A percentile compares a stretch with the other conserved stretches of the same genome.
Evolutionary conservation across 2,329 filamentous ascomycete species (phyloP).

Genomic region (Tolypocladium cylindrosporum): DNA sequence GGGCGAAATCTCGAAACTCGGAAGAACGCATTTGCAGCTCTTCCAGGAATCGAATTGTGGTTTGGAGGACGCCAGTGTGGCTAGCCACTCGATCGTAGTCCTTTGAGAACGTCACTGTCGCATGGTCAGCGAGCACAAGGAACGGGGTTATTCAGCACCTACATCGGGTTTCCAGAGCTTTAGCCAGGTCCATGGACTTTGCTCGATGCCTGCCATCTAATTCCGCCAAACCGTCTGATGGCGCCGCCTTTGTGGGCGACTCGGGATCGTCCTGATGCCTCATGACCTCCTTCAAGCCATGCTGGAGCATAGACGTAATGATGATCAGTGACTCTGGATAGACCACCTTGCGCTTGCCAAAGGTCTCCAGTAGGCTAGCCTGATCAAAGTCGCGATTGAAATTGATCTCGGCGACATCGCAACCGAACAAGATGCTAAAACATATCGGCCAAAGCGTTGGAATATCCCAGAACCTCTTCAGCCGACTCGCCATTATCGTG

Average conservation of each 20-base stretch:
- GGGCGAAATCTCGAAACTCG: conserved; percentile 73
- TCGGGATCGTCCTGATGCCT: conserved; percentile 51
- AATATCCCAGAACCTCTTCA: conserved; percentile 84
- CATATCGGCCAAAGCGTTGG: conserved; percentile 78
- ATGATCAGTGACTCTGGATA: conserved; percentile 73
- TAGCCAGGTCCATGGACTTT: conserved; percentile 57
- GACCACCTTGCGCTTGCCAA: conserved; percentile 56
- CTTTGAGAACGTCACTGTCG: conserved; percentile 16
- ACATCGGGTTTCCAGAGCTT: conserved; percentile 47
- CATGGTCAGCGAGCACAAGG: conserved; percentile 7
- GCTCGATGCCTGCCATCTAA: conserved; percentile 28
- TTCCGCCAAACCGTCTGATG: conserved; percentile 3
- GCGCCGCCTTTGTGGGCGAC: conserved; percentile 30
- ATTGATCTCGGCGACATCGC: conserved; percentile 66
- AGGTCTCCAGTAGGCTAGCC: conserved; percentile 62
- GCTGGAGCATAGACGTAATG: conserved; percentile 78
- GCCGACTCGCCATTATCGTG: conserved; percentile 67
- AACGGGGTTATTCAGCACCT: conserved; percentile 16
- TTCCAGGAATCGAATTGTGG: conserved; percentile 67
- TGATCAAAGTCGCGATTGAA: conserved; percentile 66
- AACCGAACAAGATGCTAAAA: conserved; percentile 79
- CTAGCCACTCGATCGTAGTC: conserved; percentile 35
- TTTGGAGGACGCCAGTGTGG: conserved; percentile 59
- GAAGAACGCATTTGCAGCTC: conserved; percentile 68
- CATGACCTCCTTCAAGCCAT: conserved; percentile 64